Conservation (phyloP, 1,139 yeast genomes). For the Geotrichum armillariae region DNA sequence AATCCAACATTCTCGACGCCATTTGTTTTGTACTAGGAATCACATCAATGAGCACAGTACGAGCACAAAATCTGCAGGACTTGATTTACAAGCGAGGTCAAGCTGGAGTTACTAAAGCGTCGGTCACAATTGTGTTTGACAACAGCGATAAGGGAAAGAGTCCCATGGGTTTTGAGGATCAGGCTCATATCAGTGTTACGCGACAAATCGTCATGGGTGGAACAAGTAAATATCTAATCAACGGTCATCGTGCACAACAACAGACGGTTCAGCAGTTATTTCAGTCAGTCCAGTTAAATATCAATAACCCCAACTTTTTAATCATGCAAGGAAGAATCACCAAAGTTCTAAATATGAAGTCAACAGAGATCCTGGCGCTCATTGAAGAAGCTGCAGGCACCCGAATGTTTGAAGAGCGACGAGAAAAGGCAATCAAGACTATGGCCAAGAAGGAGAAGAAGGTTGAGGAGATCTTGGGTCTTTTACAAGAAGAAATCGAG, state of each 20-base stretch:
- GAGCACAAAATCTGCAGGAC: constrained; percentile 93
- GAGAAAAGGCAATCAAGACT: constrained; percentile 88
- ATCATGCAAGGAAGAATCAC: constrained; percentile 99
- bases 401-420: constrained; percentile 88
- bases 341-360: constrained; percentile 94
- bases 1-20: constrained; percentile 92
- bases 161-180: constrained; percentile 85
- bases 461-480: constrained; percentile 68
- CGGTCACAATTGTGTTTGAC: constrained; percentile 93
- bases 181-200: constrained; percentile 83
- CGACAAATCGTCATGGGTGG: constrained; percentile 92
- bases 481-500: constrained; percentile 83
- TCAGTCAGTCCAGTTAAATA: constrained; percentile 92
- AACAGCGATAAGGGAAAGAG: constrained; percentile 72
- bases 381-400: constrained; percentile 99
- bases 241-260: constrained; percentile 96
- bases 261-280: constrained; percentile 87
- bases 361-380: constrained; percentile 80
- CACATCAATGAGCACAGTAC: constrained; percentile 86
- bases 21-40: constrained; percentile 98
- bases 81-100: constrained; percentile 95
- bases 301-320: constrained; percentile 93
- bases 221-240: constrained; percentile 84
- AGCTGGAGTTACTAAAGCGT: constrained; percentile 96
- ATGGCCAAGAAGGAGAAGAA: constrained; percentile 90